Evolutionary conservation across 225 moss, liverwort and hornwort species (phyloP), one percentile per base, ranked within the genome.

Genomic region (Climacium dendroides): DNA sequence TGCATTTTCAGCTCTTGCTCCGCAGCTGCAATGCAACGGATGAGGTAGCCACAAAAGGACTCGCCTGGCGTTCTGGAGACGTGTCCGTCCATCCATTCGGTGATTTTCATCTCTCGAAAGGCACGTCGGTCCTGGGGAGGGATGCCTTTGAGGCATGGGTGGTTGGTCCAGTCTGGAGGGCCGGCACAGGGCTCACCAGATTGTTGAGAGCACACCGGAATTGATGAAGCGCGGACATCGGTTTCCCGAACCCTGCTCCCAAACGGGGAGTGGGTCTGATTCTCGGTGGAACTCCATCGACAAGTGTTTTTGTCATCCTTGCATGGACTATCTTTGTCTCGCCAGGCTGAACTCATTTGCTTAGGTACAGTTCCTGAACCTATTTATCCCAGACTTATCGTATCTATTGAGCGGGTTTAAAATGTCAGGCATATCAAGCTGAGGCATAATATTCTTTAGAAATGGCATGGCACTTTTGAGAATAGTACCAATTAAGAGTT

Each of bases 1-100:
- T 90, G 82, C 81, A 39, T 55, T 80, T 91, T 91, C 7, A 93
- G 78, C 82, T 73, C 90, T 32, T 88, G 86, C 84, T 89, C 91
- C 2, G 90, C 91, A 16, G 85, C 62, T 6, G 93, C 93, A 11
- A 87, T 87, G 74, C 91, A 93, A 4, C 91, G 89, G 12, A 54
- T 26, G 20, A 88, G 60, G 79, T 93, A 91, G 39, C 35, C 74
- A 26, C 23, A 26, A 13, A 91, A 85, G 53, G 53, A 11, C 25
- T 93, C 90, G 19, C 35, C 35, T 7, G 34, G 57, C 13, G 41
- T 78, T 47, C 53, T 57, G 29, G 45, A 63, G 6, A 89, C 81
- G 26, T 89, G 60, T 9, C 76, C 81, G 13, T 84, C 87, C 10
- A 93, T 37, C 84, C 86, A 93, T 73, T 93, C 85, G 3, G 74